These are phyloP conservation scores for Trypanosoma grayi DNA, from an alignment of 208 protist species.

Conservation along the genomic window DNA sequence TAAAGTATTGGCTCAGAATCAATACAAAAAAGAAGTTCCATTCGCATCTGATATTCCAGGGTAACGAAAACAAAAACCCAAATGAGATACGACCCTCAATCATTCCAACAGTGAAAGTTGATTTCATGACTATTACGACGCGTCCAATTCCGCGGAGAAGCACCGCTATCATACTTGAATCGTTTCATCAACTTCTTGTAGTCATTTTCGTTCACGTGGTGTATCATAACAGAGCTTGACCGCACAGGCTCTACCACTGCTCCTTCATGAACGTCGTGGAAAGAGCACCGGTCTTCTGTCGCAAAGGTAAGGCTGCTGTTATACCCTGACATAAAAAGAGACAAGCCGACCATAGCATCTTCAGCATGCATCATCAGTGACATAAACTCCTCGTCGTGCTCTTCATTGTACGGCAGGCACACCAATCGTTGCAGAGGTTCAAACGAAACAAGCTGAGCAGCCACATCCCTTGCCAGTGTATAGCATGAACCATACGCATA, in stretches of 20 bases:
- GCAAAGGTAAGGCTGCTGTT: background rate
- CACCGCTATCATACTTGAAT: background rate
- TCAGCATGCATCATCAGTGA: background rate
- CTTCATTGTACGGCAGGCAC: background rate
- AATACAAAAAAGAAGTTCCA: too few species aligned
- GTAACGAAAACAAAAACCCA: too few species aligned
- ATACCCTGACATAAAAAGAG: background rate
- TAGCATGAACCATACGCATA: slow-evolving; percentile 7
- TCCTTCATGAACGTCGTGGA: slow-evolving; percentile 8
- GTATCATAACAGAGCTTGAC: slow-evolving; percentile 2
- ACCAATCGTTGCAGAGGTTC: slow-evolving; percentile 3
- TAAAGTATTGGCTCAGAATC: too few species aligned
- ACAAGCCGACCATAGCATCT: slow-evolving; percentile 9
- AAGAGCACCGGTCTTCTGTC: background rate
- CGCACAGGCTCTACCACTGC: background rate
- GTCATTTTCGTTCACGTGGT: slow-evolving; percentile 7
- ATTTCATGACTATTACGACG: too few species aligned
- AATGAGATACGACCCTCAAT: too few species aligned
- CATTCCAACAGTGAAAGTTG: too few species aligned
- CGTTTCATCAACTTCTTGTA: background rate
- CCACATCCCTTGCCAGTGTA: slow-evolving; percentile 1
- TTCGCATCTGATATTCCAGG: too few species aligned
- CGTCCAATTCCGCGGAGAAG: too few species aligned
- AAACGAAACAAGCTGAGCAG: background rate
- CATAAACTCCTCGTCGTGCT: background rate